Conservation (phyloP, 169 alveolate genomes). For the Perkinsus marinus region DNA sequence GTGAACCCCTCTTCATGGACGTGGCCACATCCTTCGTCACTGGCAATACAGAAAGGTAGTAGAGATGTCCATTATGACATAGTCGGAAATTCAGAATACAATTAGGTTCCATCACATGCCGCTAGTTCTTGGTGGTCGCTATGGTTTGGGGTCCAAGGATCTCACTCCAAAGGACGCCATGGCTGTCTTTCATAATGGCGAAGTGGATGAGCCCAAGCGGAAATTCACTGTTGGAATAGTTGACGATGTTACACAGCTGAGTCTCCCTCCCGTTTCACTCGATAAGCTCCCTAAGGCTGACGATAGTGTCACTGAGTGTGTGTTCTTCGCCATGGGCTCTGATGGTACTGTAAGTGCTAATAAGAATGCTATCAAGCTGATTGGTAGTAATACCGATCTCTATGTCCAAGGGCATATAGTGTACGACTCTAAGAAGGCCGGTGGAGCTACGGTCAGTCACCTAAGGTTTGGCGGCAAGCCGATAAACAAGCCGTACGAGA, state of each 20-base stretch:
- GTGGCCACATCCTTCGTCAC: constrained; percentile 19
- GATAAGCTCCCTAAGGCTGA: neutral
- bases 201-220: constrained; percentile 20
- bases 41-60: neutral
- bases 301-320: constrained; percentile 12
- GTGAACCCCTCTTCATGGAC: constrained; percentile 42
- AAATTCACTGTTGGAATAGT: constrained; percentile 41
- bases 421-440: constrained; percentile 42
- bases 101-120: neutral
- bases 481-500: constrained; percentile 32
- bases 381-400: constrained; percentile 34
- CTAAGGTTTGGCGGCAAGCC: constrained; percentile 41
- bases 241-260: constrained; percentile 36
- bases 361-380: constrained; percentile 44
- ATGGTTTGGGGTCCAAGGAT: constrained; percentile 43
- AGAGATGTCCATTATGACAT: neutral
- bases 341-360: constrained; percentile 48
- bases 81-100: neutral
- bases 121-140: constrained; percentile 31
- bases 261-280: constrained; percentile 17
- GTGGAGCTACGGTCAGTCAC: constrained; percentile 41
- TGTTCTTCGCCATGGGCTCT: constrained; percentile 40
- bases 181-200: constrained; percentile 34
- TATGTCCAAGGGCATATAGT: constrained; percentile 41
- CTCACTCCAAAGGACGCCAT: constrained; percentile 40